Base-by-base conservation (phyloP, 2,329 filamentous ascomycete species). In the Botryosphaeria agaves region DNA sequence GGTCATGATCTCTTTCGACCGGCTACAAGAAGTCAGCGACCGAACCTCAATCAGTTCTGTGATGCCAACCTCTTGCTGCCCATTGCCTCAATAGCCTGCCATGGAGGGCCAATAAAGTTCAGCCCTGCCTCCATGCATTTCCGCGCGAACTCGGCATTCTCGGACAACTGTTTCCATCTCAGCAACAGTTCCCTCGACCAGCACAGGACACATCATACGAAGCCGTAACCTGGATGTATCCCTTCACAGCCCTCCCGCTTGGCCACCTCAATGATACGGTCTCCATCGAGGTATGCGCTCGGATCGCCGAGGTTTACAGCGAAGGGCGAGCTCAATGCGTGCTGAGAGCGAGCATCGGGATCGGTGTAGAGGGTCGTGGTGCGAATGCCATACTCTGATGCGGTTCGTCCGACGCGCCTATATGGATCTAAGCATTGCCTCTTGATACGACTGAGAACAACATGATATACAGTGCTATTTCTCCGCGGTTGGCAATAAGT, bases 361-460 rank as follows among this genome's bases (percentile, higher is more conserved):
- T 92, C 81, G 5, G 89, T 98, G 56, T 93, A 98, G 35, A 98
- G 69, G 0, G 87, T 94, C 1, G 87, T 94, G 12, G 87, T 92
- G 37, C 76, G 74, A 47, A 98, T 92, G 34, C 89, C 87, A 48
- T 93, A 78, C 38, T 78, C 72, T 30, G 80, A 67, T 19, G 89
- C 89, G 14, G 89, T 98, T 41, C 76, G 72, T 41, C 85, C 79
- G 41, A 98, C 89, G 41, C 89, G 80, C 37, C 64, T 69, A 24
- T 19, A 19, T 3, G 32, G 17, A 7, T 8, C 7, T 14, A 3
- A 17, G 6, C 33, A 17, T 11, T 14, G 5, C 3, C 34, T 21
- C 26, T 5, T 12, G 7, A 23, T 9, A 14, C 1, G 7, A 17
- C 8, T 5, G 19, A 25, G 44, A 14, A 5, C 28, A 6, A 18